phyloP scores from a whole-genome alignment of 305 asterid species.

The Fraxinus floribunda region DNA sequence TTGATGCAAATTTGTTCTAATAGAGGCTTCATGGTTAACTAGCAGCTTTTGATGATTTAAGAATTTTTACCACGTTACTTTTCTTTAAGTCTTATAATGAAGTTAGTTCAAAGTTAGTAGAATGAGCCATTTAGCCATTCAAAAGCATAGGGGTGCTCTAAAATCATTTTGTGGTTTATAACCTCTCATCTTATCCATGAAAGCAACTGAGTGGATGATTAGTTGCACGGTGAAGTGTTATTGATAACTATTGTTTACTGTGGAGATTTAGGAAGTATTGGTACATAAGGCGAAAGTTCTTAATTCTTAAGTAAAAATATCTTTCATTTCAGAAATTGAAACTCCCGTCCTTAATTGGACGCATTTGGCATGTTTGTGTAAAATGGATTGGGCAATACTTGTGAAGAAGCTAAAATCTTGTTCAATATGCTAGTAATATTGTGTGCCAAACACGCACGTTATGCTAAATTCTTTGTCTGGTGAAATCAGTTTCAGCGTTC shows the following conservation, averaged over 20 bases:
- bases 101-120: neutral
- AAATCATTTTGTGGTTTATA: neutral
- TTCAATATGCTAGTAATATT: neutral
- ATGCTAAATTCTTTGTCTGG: neutral
- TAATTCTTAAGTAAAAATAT: neutral
- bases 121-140: neutral
- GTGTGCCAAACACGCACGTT: neutral
- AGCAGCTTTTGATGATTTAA: neutral
- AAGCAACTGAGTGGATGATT: neutral
- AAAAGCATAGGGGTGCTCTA: neutral
- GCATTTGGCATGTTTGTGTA: neutral
- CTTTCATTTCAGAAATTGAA: neutral
- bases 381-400: neutral
- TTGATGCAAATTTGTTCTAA: neutral
- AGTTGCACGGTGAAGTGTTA: neutral
- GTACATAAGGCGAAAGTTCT: neutral
- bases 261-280: neutral
- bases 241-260: neutral
- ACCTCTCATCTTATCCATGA: neutral
- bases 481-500: neutral
- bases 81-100: neutral
- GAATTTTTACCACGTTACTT: neutral
- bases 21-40: constrained; percentile 1
- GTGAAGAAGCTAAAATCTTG: neutral
- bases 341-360: neutral